Conservation (phyloP, 257 asterid species). For the Solanum chilense region DNA sequence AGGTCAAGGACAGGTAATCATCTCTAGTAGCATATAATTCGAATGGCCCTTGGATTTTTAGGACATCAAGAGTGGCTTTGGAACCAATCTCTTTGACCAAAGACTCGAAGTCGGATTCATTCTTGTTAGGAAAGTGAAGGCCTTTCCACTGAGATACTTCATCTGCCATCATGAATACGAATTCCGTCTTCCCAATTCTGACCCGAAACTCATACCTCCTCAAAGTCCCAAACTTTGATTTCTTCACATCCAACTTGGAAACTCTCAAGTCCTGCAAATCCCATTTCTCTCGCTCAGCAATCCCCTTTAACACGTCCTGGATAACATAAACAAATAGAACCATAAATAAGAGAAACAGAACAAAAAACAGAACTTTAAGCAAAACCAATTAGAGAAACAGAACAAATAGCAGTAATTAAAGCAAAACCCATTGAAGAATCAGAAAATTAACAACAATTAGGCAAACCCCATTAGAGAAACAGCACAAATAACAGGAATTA, state of each 20-base stretch:
- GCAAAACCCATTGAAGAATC: background rate
- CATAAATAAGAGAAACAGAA: background rate
- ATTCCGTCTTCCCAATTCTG: constrained; percentile 37
- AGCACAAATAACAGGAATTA: background rate
- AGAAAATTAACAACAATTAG: background rate
- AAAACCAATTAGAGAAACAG: background rate
- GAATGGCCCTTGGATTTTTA: constrained; percentile 62
- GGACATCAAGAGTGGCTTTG: constrained; percentile 28
- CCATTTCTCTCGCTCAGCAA: constrained; percentile 56
- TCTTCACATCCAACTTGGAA: constrained; percentile 40
- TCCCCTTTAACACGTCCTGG: constrained; percentile 46
- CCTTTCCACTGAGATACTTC: constrained; percentile 45
- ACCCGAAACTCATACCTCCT: constrained; percentile 35
- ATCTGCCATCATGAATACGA: constrained; percentile 45
- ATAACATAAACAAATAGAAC: background rate
- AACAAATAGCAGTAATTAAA: background rate
- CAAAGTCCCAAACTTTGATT: constrained; percentile 28
- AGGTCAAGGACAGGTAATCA: constrained; percentile 34
- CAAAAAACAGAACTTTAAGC: background rate
- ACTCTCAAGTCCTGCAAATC: constrained; percentile 40
- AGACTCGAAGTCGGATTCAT: constrained; percentile 35
- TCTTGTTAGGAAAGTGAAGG: constrained; percentile 9
- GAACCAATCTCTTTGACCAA: constrained; percentile 35
- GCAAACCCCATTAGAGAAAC: background rate
- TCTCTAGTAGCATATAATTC: constrained; percentile 42